Evolutionary conservation across 2,329 filamentous ascomycete species (phyloP).

Genomic region (Botrytis galanthina): DNA sequence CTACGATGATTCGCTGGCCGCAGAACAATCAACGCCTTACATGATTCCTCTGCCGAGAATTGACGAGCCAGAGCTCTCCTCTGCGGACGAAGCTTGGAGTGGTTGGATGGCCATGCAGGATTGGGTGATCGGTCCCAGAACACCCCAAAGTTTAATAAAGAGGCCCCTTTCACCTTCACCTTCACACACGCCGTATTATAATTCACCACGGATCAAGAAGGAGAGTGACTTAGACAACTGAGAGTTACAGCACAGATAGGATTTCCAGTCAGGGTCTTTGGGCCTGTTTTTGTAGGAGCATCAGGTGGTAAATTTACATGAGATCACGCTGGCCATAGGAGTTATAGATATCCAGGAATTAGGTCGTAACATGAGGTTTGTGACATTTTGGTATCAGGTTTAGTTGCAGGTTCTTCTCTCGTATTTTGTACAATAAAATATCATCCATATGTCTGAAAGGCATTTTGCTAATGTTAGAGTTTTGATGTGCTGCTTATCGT

Average conservation of each 20-base stretch:
- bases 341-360: conserved; percentile 1
- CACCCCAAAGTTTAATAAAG: conserved; percentile 1
- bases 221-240: conserved; percentile 3
- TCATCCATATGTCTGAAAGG: not conserved
- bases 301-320: not conserved
- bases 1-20: conserved; percentile 74
- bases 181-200: not conserved
- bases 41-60: conserved; percentile 77
- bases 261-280: not conserved
- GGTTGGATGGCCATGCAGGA: conserved; percentile 97
- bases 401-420: not conserved
- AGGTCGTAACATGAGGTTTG: conserved; percentile 1
- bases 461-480: not conserved
- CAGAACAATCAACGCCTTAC: conserved; percentile 71
- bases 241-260: not conserved
- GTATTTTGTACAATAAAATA: not conserved
- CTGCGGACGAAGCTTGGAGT: conserved; percentile 83
- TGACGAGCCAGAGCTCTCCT: conserved; percentile 75
- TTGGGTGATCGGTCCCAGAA: conserved; percentile 85
- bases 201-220: conserved; percentile 10
- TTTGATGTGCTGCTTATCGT: not conserved
- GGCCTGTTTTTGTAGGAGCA: not conserved
- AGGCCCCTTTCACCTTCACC: not conserved
- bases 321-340: not conserved
- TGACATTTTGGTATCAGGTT: not conserved